phyloP scores from a whole-genome alignment of 179 eudicot genomes.

The Sideroxylon spinosum region DNA sequence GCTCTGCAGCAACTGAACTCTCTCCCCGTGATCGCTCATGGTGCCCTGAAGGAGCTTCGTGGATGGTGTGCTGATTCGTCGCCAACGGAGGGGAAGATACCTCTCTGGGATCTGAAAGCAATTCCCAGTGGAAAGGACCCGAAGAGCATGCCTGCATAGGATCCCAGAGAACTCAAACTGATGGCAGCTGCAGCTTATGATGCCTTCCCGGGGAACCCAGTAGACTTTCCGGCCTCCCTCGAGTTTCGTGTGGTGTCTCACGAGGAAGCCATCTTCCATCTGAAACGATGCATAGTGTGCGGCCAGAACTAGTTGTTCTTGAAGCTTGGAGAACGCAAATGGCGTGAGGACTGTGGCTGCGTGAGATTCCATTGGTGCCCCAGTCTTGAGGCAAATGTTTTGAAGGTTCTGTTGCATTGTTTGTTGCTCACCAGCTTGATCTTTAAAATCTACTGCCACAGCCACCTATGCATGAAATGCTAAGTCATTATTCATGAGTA shows the following conservation, averaged over 20 bases:
- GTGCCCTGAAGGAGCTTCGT: conserved; percentile 33
- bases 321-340: conserved; percentile 87
- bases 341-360: conserved; percentile 84
- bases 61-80: conserved; percentile 44
- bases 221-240: conserved; percentile 86
- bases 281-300: conserved; percentile 92
- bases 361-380: conserved; percentile 97
- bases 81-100: conserved; percentile 83
- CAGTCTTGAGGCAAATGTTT: conserved; percentile 85
- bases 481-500: not conserved
- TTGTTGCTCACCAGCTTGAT: conserved; percentile 92
- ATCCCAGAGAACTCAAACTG: conserved; percentile 85
- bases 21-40: conserved; percentile 48
- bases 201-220: conserved; percentile 74
- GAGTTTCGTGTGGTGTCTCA: conserved; percentile 75
- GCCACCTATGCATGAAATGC: conserved; percentile 51
- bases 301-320: conserved; percentile 82
- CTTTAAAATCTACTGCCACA: conserved; percentile 79
- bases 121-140: conserved; percentile 81
- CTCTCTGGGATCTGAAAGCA: conserved; percentile 94
- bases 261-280: conserved; percentile 67
- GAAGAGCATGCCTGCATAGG: conserved; percentile 81
- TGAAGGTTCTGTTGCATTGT: conserved; percentile 93
- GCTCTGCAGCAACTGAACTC: conserved; percentile 63
- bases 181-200: conserved; percentile 77